phyloP scores from a whole-genome alignment of 768 basidiomycete genomes.

The Dictyophora rubrovolvata region DNA sequence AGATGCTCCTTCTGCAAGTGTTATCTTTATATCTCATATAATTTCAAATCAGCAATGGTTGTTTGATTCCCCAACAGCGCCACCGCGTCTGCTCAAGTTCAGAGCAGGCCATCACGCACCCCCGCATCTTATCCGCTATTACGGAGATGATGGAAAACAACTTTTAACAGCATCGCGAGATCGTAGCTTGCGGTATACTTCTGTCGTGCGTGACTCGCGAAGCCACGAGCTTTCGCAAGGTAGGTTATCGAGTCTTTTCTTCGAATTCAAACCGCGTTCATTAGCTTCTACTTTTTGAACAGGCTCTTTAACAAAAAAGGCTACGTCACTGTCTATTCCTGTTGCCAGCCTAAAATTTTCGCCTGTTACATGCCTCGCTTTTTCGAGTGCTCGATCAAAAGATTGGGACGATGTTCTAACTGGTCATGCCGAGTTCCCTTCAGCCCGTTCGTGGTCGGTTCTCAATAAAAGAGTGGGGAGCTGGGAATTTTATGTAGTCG shows the following conservation, averaged over 20 bases:
- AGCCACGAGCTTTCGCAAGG: slow-evolving; percentile 95
- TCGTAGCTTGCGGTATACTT: slow-evolving; percentile 79
- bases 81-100: slow-evolving; percentile 83
- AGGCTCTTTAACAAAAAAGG: slow-evolving; percentile 81
- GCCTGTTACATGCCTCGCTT: slow-evolving; percentile 65
- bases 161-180: slow-evolving; percentile 84
- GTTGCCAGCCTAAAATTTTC: slow-evolving; percentile 78
- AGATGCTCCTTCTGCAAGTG: slow-evolving; percentile 6
- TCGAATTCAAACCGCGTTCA: slow-evolving; percentile 43
- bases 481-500: slow-evolving; percentile 50
- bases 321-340: slow-evolving; percentile 66
- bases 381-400: slow-evolving; percentile 71
- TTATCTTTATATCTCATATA: neutral
- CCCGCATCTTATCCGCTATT: slow-evolving; percentile 86
- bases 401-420: slow-evolving; percentile 98
- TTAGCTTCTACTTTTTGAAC: slow-evolving; percentile 28
- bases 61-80: slow-evolving; percentile 81
- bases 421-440: slow-evolving; percentile 73
- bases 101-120: slow-evolving; percentile 88
- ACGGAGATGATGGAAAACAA: slow-evolving; percentile 95
- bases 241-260: slow-evolving; percentile 17
- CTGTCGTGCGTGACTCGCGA: slow-evolving; percentile 89
- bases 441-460: slow-evolving; percentile 84
- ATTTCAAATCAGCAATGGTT: slow-evolving; percentile 76
- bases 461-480: slow-evolving; percentile 73